Conservation (phyloP, 1,284 basidiomycete genomes). For the Austropuccinia psidii region DNA sequence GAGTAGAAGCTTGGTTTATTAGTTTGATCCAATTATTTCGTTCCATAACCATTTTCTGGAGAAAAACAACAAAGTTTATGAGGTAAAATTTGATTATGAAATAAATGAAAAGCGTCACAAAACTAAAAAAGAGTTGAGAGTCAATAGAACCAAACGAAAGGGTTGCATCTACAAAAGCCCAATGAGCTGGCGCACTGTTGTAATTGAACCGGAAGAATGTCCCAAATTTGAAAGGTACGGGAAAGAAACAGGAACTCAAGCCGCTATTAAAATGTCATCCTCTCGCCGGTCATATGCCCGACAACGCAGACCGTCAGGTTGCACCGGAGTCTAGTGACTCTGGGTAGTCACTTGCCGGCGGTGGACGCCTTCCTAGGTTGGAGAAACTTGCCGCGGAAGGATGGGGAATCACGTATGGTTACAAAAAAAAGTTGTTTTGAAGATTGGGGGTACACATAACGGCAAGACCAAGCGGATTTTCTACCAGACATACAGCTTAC, state of each 20-base stretch:
- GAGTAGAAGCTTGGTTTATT: background rate
- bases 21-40: background rate
- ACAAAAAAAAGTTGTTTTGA: slow-evolving; percentile 6
- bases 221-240: slow-evolving; percentile 2
- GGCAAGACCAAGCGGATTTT: slow-evolving; percentile 16
- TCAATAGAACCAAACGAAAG: background rate
- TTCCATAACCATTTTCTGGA: slow-evolving; percentile 9
- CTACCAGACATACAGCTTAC: slow-evolving; percentile 8
- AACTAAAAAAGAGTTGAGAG: background rate
- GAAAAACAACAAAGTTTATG: slow-evolving; percentile 1
- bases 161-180: background rate
- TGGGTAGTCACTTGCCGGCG: slow-evolving; percentile 4
- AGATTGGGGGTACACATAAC: background rate
- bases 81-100: background rate
- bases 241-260: slow-evolving; percentile 3
- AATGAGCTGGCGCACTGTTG: background rate
- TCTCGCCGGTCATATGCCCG: background rate
- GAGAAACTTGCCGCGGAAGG: slow-evolving; percentile 21
- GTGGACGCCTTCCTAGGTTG: background rate
- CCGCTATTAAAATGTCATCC: background rate
- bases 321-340: background rate
- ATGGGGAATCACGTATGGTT: slow-evolving; percentile 13
- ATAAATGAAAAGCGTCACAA: too few species aligned
- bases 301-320: background rate
- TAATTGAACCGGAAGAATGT: background rate